Conservation (phyloP, 176 grass and related monocot species). For the Oryza meridionalis region DNA sequence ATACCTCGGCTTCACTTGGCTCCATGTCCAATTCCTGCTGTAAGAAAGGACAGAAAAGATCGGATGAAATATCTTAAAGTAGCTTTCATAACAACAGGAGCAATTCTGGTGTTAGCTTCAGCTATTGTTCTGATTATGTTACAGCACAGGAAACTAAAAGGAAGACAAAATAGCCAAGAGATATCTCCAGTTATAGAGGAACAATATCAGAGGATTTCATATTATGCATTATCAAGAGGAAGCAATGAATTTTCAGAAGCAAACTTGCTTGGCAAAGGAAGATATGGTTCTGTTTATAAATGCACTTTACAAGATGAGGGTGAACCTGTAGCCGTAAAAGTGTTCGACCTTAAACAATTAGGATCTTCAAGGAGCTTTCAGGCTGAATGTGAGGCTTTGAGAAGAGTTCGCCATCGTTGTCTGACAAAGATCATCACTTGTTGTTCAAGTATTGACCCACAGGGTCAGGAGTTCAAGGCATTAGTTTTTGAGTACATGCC, state of each 20-base stretch:
- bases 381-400: slow-evolving; percentile 41
- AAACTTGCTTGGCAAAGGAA: slow-evolving; percentile 25
- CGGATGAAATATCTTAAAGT: neutral
- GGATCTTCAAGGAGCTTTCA: slow-evolving; percentile 39
- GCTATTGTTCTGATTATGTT: neutral
- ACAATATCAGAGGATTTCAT: slow-evolving; percentile 20
- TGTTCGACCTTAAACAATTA: slow-evolving; percentile 34
- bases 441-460: slow-evolving; percentile 35
- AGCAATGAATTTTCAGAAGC: slow-evolving; percentile 35
- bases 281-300: slow-evolving; percentile 22
- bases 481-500: slow-evolving; percentile 40
- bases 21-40: neutral
- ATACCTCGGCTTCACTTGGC: slow-evolving; percentile 16
- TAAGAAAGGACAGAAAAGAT: neutral
- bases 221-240: slow-evolving; percentile 10
- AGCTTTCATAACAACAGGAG: neutral
- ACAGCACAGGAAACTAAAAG: neutral
- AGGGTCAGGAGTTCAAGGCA: slow-evolving; percentile 40
- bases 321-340: slow-evolving; percentile 2
- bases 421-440: slow-evolving; percentile 47
- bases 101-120: neutral
- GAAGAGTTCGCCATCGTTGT: slow-evolving; percentile 37
- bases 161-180: neutral
- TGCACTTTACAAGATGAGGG: neutral
- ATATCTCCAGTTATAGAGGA: neutral